Evolutionary conservation across 208 protist genomes (phyloP), one percentile per base, ranked within the genome.

Genomic region (Trypanosoma rangeli): DNA sequence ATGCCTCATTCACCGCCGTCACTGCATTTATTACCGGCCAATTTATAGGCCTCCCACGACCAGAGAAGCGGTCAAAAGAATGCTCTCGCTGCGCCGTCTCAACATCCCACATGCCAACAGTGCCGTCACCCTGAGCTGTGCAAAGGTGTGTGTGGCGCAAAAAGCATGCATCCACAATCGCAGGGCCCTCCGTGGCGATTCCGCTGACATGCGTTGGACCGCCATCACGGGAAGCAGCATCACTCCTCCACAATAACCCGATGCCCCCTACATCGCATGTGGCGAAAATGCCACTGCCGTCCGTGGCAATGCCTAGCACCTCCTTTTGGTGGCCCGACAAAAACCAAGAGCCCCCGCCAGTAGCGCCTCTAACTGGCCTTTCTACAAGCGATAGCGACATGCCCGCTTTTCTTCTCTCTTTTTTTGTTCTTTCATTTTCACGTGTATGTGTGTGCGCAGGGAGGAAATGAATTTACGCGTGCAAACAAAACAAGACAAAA

Each of bases 21-120:
- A 95, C 62, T 35, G 83, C 74, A 62, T 95, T 95, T n/a, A 94
- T 49, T 5, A 95, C 90, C 5, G 90, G 86, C 86, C 87, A 95
- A 39, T 78, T 61, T 13, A 56, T 56, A 0, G 50, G 70, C n/a
- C 80, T 80, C 16, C 73, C 76, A 44, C 56, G 63, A 31, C 78
- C 73, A n/a, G 74, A 58, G 3, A 55, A 35, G 18, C 87, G 80
- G 24, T 72, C 84, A 13, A 83, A 44, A 1, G 74, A 79, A 0
- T 73, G 53, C 58, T 70, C n/a, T 46, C 53, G 57, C 49, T 61
- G 56, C 10, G 81, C 85, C 10, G 64, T 77, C 67, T 89, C 83
- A n/a, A 93, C 70, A 63, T 95, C 71, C 83, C 85, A 93, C 24
- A 95, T 52, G 1, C 66, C 76, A 16, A 89, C 78, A 2, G 57